A percentile compares a stretch with the other conserved stretches of the same genome.
Evolutionary conservation across 169 alveolate genomes (phyloP).

Genomic region (Cryptosporidium andersoni): DNA sequence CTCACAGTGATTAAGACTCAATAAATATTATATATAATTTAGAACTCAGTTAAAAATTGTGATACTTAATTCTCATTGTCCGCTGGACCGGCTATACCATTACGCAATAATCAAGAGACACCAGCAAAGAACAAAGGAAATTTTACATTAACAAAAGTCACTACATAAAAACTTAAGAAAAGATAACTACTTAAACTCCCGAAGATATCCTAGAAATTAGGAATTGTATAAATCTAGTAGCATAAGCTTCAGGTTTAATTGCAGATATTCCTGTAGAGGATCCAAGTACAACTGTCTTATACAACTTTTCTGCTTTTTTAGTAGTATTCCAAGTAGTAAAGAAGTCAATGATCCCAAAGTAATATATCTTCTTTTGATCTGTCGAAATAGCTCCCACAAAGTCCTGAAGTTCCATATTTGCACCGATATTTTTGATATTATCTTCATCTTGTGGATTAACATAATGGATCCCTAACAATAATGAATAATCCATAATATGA

Average conservation of each 20-base stretch:
- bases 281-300: conserved; percentile 30
- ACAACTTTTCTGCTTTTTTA: conserved; percentile 42
- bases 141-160: too few relatives aligned
- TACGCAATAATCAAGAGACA: too few relatives aligned
- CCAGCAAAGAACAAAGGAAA: too few relatives aligned
- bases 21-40: too few relatives aligned
- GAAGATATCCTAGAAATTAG: conserved; percentile 32
- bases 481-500: conserved; percentile 89
- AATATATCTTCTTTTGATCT: conserved; percentile 76
- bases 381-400: conserved; percentile 73
- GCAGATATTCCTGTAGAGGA: conserved; percentile 64
- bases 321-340: conserved; percentile 77
- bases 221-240: conserved; percentile 48
- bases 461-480: conserved; percentile 89
- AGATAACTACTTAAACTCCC: neutral
- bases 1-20: too few relatives aligned
- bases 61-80: too few relatives aligned
- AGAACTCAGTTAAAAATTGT: too few relatives aligned
- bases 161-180: too few relatives aligned
- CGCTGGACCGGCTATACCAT: too few relatives aligned
- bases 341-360: conserved; percentile 83
- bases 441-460: conserved; percentile 11
- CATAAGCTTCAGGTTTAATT: conserved; percentile 38
- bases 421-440: conserved; percentile 23
- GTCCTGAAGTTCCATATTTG: conserved; percentile 21